Evolutionary conservation across 1,284 basidiomycete genomes (phyloP).

Genomic region (Rhodotorula sp.): DNA sequence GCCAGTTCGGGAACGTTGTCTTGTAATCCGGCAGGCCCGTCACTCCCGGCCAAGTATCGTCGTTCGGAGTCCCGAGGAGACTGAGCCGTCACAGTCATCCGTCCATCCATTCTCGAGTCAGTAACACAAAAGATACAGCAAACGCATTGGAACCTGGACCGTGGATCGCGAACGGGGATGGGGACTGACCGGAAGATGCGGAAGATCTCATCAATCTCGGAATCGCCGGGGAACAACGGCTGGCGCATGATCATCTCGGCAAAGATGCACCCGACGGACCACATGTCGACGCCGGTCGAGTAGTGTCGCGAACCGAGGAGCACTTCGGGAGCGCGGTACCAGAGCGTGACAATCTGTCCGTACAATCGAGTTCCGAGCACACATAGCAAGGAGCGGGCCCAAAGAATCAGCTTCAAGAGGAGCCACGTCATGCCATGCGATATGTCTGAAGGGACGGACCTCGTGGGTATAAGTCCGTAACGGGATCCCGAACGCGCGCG

Average conservation of each 20-base stretch:
- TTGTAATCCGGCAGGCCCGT: conserved; percentile 92
- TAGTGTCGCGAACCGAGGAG: conserved; percentile 93
- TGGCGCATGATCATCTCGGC: conserved; percentile 90
- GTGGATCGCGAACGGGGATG: conserved; percentile 1
- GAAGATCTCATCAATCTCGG: conserved; percentile 99
- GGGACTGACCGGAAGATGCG: conserved; percentile 83
- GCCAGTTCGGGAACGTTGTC: conserved; percentile 93
- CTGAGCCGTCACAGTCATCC: conserved; percentile 52
- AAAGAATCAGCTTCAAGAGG: neutral
- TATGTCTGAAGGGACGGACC: conserved; percentile 54
- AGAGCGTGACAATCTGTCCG: conserved; percentile 86
- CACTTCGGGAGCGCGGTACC: conserved; percentile 98
- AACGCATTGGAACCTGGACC: conserved; percentile 1
- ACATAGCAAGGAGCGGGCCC: neutral
- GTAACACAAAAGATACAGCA: neutral
- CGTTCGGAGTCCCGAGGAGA: conserved; percentile 90
- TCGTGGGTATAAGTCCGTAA: conserved; percentile 99
- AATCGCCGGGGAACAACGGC: conserved; percentile 95
- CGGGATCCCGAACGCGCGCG: conserved; percentile 94
- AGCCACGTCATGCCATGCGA: neutral
- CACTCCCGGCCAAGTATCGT: conserved; percentile 90
- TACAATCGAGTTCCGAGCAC: neutral
- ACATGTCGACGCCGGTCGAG: conserved; percentile 96
- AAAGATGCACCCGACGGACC: conserved; percentile 94
- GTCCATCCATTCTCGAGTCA: neutral